These are phyloP conservation scores for Leccinum longicurvipes DNA, from an alignment of 768 basidiomycete species.

Conservation along the genomic window DNA sequence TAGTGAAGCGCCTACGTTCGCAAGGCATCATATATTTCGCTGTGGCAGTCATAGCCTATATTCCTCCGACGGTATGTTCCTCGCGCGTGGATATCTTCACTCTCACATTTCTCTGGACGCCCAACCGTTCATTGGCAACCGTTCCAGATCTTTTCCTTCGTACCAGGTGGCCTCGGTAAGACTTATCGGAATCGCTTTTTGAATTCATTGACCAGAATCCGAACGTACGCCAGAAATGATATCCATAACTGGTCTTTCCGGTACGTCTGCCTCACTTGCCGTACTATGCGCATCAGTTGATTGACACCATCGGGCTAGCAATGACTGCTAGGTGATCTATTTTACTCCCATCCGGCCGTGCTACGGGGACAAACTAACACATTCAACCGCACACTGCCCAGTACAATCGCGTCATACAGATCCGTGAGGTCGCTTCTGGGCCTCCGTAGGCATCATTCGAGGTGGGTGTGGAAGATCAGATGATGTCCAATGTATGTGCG, in stretches of 20 bases:
- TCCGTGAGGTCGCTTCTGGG: slow-evolving; percentile 17
- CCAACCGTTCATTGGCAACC: too few species aligned
- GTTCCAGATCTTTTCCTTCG: slow-evolving; percentile 13
- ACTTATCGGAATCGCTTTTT: neutral
- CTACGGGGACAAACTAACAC: too few species aligned
- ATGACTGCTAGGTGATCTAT: slow-evolving; percentile 12
- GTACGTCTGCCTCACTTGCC: slow-evolving; percentile 2
- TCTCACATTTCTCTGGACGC: neutral
- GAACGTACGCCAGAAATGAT: slow-evolving; percentile 3
- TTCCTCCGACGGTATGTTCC: slow-evolving; percentile 11
- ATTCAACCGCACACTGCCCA: neutral
- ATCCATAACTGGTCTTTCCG: neutral
- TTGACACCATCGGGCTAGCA: slow-evolving; percentile 7
- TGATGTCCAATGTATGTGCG: too few species aligned
- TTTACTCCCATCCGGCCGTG: too few species aligned
- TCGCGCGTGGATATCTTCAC: neutral
- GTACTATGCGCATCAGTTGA: neutral
- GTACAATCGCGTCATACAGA: slow-evolving; percentile 16
- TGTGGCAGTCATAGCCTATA: slow-evolving; percentile 13
- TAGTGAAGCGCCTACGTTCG: slow-evolving; percentile 11
- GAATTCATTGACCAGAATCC: neutral
- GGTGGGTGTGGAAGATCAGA: too few species aligned
- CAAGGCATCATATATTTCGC: slow-evolving; percentile 24
- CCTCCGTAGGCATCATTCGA: neutral
- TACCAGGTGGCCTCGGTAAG: slow-evolving; percentile 4